Evolutionary conservation across 352 stramenopile genomes (phyloP).

Genomic region (Phytopythium chamaehyphon): DNA sequence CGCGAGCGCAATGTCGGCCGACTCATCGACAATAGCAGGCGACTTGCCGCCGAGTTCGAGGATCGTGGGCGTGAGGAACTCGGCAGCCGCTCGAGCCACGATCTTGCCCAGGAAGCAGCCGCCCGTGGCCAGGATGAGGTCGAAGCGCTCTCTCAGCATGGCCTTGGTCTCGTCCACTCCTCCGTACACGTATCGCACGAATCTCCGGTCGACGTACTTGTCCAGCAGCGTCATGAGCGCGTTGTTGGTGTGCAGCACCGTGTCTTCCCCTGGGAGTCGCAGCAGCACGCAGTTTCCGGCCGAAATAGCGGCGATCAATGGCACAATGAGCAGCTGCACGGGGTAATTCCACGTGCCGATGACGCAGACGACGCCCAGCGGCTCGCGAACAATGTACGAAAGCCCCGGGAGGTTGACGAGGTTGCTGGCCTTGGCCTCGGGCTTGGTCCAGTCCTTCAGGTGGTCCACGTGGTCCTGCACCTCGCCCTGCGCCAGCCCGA

Average conservation of each 20-base stretch:
- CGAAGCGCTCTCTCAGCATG: constrained; percentile 71
- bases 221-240: constrained; percentile 53
- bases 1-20: constrained; percentile 46
- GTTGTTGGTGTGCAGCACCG: constrained; percentile 43
- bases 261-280: constrained; percentile 90
- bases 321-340: constrained; percentile 68
- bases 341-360: constrained; percentile 94
- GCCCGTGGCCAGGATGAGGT: constrained; percentile 86
- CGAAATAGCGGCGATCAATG: constrained; percentile 70
- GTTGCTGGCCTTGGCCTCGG: constrained; percentile 43
- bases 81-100: constrained; percentile 87
- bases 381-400: constrained; percentile 64
- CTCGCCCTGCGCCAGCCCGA: constrained; percentile 47
- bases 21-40: constrained; percentile 81
- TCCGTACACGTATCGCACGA: constrained; percentile 82
- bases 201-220: constrained; percentile 74
- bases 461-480: constrained; percentile 79
- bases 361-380: constrained; percentile 84
- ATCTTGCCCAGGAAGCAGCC: constrained; percentile 84
- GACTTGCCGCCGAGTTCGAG: constrained; percentile 95
- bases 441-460: constrained; percentile 59
- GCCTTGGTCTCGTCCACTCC: constrained; percentile 76
- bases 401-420: constrained; percentile 50
- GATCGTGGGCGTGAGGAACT: constrained; percentile 93
- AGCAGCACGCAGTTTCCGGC: constrained; percentile 94